These are phyloP conservation scores for Penicillium sclerotiorum DNA, from an alignment of 2,329 filamentous ascomycete species.

Conservation along the genomic window DNA sequence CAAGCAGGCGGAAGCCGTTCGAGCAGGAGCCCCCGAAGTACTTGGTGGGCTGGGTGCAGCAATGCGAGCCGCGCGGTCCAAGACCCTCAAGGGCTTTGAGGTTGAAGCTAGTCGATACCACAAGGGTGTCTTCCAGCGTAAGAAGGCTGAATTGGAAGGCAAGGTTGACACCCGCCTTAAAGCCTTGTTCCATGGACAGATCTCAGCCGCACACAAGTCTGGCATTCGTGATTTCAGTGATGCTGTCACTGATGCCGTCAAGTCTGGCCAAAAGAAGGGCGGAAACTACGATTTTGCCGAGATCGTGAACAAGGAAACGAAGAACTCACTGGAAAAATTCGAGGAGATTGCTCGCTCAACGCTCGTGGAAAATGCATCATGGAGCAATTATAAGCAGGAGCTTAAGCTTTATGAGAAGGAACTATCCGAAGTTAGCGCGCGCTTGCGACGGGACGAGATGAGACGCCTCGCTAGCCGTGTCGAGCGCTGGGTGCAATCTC, in stretches of 20 bases:
- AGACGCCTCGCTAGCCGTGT: slow-evolving; percentile 84
- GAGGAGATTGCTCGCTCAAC: slow-evolving; percentile 73
- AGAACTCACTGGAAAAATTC: slow-evolving; percentile 72
- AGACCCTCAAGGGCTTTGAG: slow-evolving; percentile 82
- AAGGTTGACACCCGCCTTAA: slow-evolving; percentile 91
- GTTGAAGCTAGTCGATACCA: slow-evolving; percentile 91
- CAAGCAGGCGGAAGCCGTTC: slow-evolving; percentile 73
- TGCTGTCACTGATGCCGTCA: slow-evolving; percentile 82
- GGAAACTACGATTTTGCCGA: slow-evolving; percentile 91
- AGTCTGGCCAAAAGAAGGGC: slow-evolving; percentile 88
- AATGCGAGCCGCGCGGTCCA: slow-evolving; percentile 71
- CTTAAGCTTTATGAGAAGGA: slow-evolving; percentile 83
- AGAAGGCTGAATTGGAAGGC: slow-evolving; percentile 78
- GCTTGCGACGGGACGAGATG: slow-evolving; percentile 93
- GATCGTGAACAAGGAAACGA: slow-evolving; percentile 83
- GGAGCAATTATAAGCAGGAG: slow-evolving; percentile 86
- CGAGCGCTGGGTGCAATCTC: slow-evolving; percentile 89
- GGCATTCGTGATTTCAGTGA: slow-evolving; percentile 84
- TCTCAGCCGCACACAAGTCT: slow-evolving; percentile 84
- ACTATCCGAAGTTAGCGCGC: slow-evolving; percentile 81
- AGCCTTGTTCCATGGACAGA: slow-evolving; percentile 82
- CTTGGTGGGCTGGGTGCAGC: slow-evolving; percentile 72
- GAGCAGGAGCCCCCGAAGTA: slow-evolving; percentile 72
- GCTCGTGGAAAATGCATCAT: slow-evolving; percentile 75
- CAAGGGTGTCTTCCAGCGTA: slow-evolving; percentile 89